phyloP scores from a whole-genome alignment of 352 stramenopile genomes.

The Phytopythium helicoides region DNA sequence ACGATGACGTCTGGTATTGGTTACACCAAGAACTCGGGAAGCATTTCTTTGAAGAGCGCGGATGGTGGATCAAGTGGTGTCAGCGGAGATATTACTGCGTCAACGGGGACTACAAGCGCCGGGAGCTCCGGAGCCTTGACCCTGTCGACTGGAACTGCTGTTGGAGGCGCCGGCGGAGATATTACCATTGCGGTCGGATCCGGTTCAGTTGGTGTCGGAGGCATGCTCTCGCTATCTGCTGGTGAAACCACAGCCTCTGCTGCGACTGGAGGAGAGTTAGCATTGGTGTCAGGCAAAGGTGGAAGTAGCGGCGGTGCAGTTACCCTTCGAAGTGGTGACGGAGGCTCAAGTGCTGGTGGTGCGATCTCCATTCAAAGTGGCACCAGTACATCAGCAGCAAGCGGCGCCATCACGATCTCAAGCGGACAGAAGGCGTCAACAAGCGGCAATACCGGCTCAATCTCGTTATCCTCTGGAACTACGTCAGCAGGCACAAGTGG shows the following conservation, averaged over 20 bases:
- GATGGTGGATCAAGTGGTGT: constrained; percentile 33
- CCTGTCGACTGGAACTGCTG: constrained; percentile 37
- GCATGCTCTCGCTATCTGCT: constrained; percentile 32
- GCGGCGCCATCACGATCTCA: constrained; percentile 27
- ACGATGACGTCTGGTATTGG: constrained; percentile 34
- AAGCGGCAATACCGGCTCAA: constrained; percentile 25
- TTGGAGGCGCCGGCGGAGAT: constrained; percentile 46
- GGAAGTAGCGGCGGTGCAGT: constrained; percentile 26
- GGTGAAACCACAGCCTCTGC: constrained; percentile 18
- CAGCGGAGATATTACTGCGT: constrained; percentile 45
- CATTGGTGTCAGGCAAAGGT: constrained; percentile 30
- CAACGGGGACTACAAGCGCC: constrained; percentile 33
- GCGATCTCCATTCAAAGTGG: constrained; percentile 35
- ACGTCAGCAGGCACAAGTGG: constrained; percentile 28
- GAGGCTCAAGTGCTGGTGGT: constrained; percentile 25
- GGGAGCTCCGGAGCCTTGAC: constrained; percentile 49
- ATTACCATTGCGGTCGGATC: constrained; percentile 40
- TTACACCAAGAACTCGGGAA: constrained; percentile 36
- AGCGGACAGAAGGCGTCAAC: constrained; percentile 23
- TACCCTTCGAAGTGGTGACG: constrained; percentile 17
- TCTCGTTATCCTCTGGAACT: constrained; percentile 27
- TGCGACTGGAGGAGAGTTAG: constrained; percentile 22
- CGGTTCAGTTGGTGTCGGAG: constrained; percentile 36
- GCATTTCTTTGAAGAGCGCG: constrained; percentile 33
- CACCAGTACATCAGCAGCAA: constrained; percentile 28